A percentile compares a stretch with the other conserved stretches of the same genome.
Evolutionary conservation across 2,329 filamentous ascomycete species (phyloP).

Genomic region (Rosellinia necatrix): DNA sequence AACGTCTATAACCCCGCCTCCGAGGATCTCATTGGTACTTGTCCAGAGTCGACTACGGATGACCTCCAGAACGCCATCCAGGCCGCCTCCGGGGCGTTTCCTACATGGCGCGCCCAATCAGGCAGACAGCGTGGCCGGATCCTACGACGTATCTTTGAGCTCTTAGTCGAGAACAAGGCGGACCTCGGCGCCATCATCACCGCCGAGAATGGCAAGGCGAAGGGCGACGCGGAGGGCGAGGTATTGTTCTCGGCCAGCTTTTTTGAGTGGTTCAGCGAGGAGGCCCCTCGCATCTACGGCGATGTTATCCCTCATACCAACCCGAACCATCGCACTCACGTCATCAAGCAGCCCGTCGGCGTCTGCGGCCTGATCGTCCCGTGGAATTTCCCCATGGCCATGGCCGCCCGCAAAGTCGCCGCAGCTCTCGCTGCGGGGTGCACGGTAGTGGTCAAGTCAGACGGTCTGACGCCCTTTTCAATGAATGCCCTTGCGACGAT

Average conservation of each 20-base stretch:
- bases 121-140: too few species aligned
- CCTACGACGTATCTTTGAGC: too few species aligned
- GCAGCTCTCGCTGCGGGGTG: slow-evolving; percentile 52
- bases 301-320: slow-evolving; percentile 65
- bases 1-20: too few species aligned
- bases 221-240: slow-evolving; percentile 64
- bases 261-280: slow-evolving; percentile 67
- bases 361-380: slow-evolving; percentile 71
- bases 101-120: too few species aligned
- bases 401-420: slow-evolving; percentile 52
- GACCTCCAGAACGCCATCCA: too few species aligned
- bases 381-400: slow-evolving; percentile 55
- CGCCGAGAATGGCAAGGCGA: slow-evolving; percentile 72
- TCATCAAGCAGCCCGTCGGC: slow-evolving; percentile 70
- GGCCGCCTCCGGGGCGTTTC: too few species aligned
- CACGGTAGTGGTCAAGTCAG: slow-evolving; percentile 45
- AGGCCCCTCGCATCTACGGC: slow-evolving; percentile 61
- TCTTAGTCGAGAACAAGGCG: too few species aligned
- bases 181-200: slow-evolving; percentile 69
- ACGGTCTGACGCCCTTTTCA: slow-evolving; percentile 44
- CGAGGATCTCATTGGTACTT: too few species aligned
- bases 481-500: too few species aligned
- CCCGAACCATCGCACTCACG: slow-evolving; percentile 62
- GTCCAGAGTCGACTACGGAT: too few species aligned
- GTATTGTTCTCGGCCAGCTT: slow-evolving; percentile 63